Evolutionary conservation across 345 rosid genomes (phyloP).

Genomic region (Hypericum perforatum): DNA sequence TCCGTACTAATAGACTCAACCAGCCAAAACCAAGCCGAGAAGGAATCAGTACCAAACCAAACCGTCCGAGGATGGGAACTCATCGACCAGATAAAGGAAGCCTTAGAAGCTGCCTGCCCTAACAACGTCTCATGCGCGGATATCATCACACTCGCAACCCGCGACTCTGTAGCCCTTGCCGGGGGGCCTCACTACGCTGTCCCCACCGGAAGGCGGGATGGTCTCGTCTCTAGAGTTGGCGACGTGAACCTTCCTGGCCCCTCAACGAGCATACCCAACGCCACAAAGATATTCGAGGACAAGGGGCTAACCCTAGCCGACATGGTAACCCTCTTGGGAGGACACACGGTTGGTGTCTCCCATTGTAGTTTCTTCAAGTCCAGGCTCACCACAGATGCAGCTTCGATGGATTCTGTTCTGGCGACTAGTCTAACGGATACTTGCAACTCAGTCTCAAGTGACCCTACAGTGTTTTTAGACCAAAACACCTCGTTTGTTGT

Average conservation of each 20-base stretch:
- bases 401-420: conserved; percentile 37
- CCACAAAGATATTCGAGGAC: conserved; percentile 26
- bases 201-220: conserved; percentile 59
- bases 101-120: conserved; percentile 49
- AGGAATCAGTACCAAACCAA: conserved; percentile 51
- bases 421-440: conserved; percentile 27
- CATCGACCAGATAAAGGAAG: conserved; percentile 49
- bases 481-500: conserved; percentile 38
- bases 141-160: conserved; percentile 45
- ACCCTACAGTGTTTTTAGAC: conserved; percentile 53
- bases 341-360: conserved; percentile 56
- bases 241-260: conserved; percentile 65
- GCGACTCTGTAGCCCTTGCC: conserved; percentile 46
- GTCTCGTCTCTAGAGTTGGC: conserved; percentile 27
- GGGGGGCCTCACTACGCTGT: conserved; percentile 43
- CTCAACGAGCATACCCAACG: conserved; percentile 21
- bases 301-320: conserved; percentile 41
- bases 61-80: conserved; percentile 54
- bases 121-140: conserved; percentile 67
- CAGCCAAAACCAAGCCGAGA: conserved; percentile 33
- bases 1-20: conserved; percentile 62
- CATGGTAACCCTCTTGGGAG: conserved; percentile 71
- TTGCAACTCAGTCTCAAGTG: conserved; percentile 19
- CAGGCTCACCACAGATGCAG: conserved; percentile 38
- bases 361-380: conserved; percentile 52